Evolutionary conservation across 1,139 yeast species (phyloP).

Genomic region (Meyerozyma elateridarum): DNA sequence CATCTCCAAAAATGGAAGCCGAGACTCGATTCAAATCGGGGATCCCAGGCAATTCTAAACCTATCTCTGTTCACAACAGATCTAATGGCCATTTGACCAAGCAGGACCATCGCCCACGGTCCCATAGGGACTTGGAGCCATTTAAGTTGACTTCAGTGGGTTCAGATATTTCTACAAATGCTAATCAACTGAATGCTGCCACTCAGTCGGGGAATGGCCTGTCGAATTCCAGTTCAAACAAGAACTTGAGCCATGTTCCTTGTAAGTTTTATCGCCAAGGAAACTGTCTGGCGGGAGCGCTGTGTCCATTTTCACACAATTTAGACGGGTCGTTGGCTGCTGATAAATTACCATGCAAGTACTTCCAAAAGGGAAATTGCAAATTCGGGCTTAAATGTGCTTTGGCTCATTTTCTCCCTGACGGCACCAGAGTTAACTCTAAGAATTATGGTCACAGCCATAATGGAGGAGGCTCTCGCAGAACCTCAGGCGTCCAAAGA

Average conservation of each 20-base stretch:
- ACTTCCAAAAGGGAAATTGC: constrained; percentile 91
- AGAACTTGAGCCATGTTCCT: constrained; percentile 82
- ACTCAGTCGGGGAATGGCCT: neutral
- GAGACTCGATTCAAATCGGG: neutral
- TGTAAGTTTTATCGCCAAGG: constrained; percentile 92
- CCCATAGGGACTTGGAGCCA: neutral
- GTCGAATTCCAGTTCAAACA: constrained; percentile 18
- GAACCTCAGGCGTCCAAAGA: neutral
- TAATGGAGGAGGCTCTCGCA: neutral
- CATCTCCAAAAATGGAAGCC: no score
- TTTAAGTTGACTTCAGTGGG: neutral
- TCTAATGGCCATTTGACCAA: neutral
- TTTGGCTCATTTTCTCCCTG: constrained; percentile 83
- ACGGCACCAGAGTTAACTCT: constrained; percentile 76
- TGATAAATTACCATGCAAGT: constrained; percentile 81
- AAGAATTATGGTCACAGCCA: constrained; percentile 17
- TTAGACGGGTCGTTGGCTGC: constrained; percentile 51
- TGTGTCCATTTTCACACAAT: constrained; percentile 90
- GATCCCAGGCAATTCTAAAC: neutral
- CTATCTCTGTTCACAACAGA: neutral
- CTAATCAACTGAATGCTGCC: neutral
- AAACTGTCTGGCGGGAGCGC: constrained; percentile 85
- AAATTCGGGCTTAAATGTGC: constrained; percentile 93
- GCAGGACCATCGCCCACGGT: constrained; percentile 2
- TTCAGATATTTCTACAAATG: neutral